Evolutionary conservation across 2,329 filamentous ascomycete species (phyloP).

Genomic region (Aureobasidium sp.): DNA sequence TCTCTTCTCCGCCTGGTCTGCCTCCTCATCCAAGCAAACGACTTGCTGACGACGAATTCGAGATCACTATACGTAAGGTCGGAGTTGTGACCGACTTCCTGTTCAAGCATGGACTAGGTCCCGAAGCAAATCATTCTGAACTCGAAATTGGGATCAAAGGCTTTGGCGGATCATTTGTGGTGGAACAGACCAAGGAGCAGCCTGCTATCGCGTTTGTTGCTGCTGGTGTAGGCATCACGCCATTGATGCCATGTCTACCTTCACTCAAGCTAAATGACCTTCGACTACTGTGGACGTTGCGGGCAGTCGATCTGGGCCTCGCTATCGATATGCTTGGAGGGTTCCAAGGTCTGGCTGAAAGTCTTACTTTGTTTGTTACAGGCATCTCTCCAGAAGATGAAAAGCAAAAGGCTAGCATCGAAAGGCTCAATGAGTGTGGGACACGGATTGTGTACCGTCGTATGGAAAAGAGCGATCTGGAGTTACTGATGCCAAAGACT

Average conservation of each 20-base stretch:
- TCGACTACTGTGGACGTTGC: conserved; percentile 61
- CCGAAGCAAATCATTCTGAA: not conserved
- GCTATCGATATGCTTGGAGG: conserved; percentile 52
- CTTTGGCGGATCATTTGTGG: conserved; percentile 60
- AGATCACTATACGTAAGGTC: conserved; percentile 65
- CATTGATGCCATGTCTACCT: conserved; percentile 53
- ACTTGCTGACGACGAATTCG: conserved; percentile 45
- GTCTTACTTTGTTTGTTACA: conserved; percentile 60
- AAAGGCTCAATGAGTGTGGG: conserved; percentile 33
- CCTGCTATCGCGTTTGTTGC: conserved; percentile 58
- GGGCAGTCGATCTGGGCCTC: conserved; percentile 54
- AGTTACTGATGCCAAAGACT: conserved; percentile 27
- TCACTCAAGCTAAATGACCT: conserved; percentile 35
- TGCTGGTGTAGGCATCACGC: conserved; percentile 77
- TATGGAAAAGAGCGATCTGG: conserved; percentile 42
- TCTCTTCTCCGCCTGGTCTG: conserved; percentile 53
- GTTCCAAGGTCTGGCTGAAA: conserved; percentile 45
- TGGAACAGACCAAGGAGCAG: conserved; percentile 24
- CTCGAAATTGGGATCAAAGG: conserved; percentile 64
- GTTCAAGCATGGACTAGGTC: conserved; percentile 36
- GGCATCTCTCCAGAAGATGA: conserved; percentile 27
- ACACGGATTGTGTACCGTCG: conserved; percentile 39
- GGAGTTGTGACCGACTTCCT: conserved; percentile 63
- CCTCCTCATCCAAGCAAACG: conserved; percentile 23
- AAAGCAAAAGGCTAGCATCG: conserved; percentile 30